Percentiles rank a stretch among this genome's conserved stretches.
Evolutionary conservation across 192 early-diverging fungal genomes (phyloP).

Genomic region (Rhizophagus sp.): DNA sequence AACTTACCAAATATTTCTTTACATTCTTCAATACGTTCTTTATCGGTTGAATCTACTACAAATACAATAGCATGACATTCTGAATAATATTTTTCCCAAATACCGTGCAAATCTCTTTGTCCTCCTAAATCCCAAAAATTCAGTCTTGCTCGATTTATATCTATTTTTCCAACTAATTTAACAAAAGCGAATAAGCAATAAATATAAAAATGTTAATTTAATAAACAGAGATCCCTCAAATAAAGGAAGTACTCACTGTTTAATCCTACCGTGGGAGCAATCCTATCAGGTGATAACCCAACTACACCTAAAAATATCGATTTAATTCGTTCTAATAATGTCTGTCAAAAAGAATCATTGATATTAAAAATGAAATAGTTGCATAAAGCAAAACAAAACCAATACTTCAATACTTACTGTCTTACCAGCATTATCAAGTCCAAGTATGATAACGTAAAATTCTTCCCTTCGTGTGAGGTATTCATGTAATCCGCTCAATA

Average conservation of each 20-base stretch:
- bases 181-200: neutral
- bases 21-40: conserved; percentile 79
- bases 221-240: neutral
- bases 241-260: conserved; percentile 66
- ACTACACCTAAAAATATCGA: conserved; percentile 68
- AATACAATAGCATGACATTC: conserved; percentile 94
- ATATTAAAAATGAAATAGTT: conserved; percentile 6
- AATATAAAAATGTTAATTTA: neutral
- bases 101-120: conserved; percentile 79
- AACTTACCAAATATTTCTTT: conserved; percentile 69
- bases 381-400: conserved; percentile 10
- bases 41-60: conserved; percentile 87
- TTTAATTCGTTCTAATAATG: conserved; percentile 92
- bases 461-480: conserved; percentile 89
- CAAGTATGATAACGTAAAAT: conserved; percentile 94
- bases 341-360: conserved; percentile 47
- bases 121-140: conserved; percentile 98
- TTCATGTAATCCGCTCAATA: conserved; percentile 87
- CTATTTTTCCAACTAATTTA: conserved; percentile 70
- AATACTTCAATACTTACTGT: conserved; percentile 57
- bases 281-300: conserved; percentile 84
- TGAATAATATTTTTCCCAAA: conserved; percentile 93
- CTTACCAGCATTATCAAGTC: conserved; percentile 97
- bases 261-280: conserved; percentile 91
- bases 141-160: conserved; percentile 64